These are phyloP conservation scores for Bromus sterilis DNA, from an alignment of 176 grass and related monocot species.

Conservation along the genomic window DNA sequence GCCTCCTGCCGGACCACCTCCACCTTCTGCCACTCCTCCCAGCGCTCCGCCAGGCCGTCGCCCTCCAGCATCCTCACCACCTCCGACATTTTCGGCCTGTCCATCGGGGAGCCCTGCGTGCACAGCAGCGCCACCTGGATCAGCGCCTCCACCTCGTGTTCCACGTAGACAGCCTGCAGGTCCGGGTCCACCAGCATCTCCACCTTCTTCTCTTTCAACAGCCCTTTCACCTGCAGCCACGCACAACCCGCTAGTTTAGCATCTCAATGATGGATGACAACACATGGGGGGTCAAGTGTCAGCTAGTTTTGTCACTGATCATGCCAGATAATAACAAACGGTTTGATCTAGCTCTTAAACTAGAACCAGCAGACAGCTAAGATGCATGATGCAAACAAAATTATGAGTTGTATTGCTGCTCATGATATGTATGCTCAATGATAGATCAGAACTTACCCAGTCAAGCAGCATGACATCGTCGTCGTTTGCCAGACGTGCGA, in stretches of 20 bases:
- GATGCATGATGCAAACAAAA: background rate
- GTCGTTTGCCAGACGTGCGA: slow-evolving; percentile 59
- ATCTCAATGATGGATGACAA: background rate
- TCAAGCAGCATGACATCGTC: slow-evolving; percentile 78
- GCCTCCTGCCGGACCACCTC: slow-evolving; percentile 60
- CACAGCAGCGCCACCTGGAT: slow-evolving; percentile 78
- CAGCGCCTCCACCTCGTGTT: slow-evolving; percentile 50
- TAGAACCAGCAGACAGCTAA: background rate
- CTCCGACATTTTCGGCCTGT: slow-evolving; percentile 75
- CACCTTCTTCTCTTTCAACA: slow-evolving; percentile 62
- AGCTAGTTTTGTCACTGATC: background rate
- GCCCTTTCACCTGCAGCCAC: slow-evolving; percentile 53
- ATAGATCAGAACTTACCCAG: slow-evolving; percentile 42
- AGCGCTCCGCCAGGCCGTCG: slow-evolving; percentile 58
- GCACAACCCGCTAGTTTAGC: background rate
- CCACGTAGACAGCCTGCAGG: slow-evolving; percentile 34
- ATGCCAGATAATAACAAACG: background rate
- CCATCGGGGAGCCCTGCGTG: slow-evolving; percentile 59
- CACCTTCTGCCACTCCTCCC: slow-evolving; percentile 90
- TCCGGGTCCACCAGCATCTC: slow-evolving; percentile 67
- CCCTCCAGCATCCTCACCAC: slow-evolving; percentile 82
- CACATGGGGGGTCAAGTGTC: background rate
- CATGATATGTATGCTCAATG: background rate
- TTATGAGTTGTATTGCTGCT: background rate
- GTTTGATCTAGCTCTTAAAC: background rate